These are phyloP conservation scores for Gautieria morchelliformis DNA, from an alignment of 768 basidiomycete genomes.

Conservation along the genomic window DNA sequence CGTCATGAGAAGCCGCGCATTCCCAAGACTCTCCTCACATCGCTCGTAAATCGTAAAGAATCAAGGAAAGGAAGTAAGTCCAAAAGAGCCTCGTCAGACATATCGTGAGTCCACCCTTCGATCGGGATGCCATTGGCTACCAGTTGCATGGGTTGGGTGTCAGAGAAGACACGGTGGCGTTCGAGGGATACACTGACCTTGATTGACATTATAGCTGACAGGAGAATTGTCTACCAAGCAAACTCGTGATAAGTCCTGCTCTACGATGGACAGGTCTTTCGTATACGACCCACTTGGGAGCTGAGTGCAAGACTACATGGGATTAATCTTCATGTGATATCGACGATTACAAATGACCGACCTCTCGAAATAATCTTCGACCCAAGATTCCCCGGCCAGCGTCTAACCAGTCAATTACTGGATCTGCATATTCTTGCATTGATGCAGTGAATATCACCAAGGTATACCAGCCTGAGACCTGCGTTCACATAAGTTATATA, in stretches of 20 bases:
- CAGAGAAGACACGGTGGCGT: neutral
- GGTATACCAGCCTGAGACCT: slow-evolving; percentile 99
- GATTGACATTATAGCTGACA: slow-evolving; percentile 82
- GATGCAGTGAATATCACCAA: slow-evolving; percentile 98
- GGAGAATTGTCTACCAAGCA: slow-evolving; percentile 97
- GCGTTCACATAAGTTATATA: neutral
- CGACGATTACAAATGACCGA: slow-evolving; percentile 29
- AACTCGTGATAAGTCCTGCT: slow-evolving; percentile 83
- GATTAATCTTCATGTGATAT: slow-evolving; percentile 1
- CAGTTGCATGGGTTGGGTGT: slow-evolving; percentile 3
- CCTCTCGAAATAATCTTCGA: slow-evolving; percentile 87
- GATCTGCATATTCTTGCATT: slow-evolving; percentile 99
- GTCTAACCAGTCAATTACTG: slow-evolving; percentile 99
- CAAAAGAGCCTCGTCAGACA: slow-evolving; percentile 90
- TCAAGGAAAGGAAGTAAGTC: slow-evolving; percentile 94
- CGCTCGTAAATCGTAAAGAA: slow-evolving; percentile 89
- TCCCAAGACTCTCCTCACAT: slow-evolving; percentile 88
- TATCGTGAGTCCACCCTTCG: slow-evolving; percentile 99
- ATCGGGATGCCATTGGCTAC: slow-evolving; percentile 96
- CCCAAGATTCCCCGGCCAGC: slow-evolving; percentile 85
- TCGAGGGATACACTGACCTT: slow-evolving; percentile 47
- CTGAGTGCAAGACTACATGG: slow-evolving; percentile 75
- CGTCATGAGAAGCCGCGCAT: slow-evolving; percentile 43
- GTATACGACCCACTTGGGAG: slow-evolving; percentile 89
- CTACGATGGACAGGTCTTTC: slow-evolving; percentile 84